These are phyloP conservation scores for Verbena officinalis DNA, from an alignment of 257 asterid genomes.

Conservation along the genomic window DNA sequence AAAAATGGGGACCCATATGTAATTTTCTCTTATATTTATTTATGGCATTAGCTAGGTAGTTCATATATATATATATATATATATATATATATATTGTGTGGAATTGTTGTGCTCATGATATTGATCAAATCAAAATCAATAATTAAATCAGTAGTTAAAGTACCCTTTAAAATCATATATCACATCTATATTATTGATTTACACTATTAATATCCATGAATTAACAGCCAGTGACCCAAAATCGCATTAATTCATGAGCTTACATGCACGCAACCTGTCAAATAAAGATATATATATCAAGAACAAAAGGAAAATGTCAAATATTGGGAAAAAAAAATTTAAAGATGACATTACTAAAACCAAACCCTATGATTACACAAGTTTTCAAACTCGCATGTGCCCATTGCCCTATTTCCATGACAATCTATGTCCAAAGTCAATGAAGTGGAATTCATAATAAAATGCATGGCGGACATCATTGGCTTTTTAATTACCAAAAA, in stretches of 20 bases:
- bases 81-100: no score
- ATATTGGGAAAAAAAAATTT: background rate
- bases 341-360: constrained; percentile 8
- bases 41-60: no score
- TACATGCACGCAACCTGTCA: constrained; percentile 6
- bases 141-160: no score
- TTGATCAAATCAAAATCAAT: no score
- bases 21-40: no score
- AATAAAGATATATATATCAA: background rate
- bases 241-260: background rate
- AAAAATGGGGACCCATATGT: no score
- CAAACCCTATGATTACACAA: constrained; percentile 12
- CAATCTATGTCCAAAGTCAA: constrained; percentile 33
- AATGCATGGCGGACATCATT: constrained; percentile 19
- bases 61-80: no score
- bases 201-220: background rate
- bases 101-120: no score
- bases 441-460: constrained; percentile 12
- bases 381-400: constrained; percentile 22
- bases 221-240: background rate
- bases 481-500: constrained; percentile 3
- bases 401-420: constrained; percentile 20
- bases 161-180: no score
- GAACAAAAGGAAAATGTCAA: constrained; percentile 12
- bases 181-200: no score